Base-by-base conservation (phyloP, 805 yeast genomes). In the Nematodospora valgi region DNA sequence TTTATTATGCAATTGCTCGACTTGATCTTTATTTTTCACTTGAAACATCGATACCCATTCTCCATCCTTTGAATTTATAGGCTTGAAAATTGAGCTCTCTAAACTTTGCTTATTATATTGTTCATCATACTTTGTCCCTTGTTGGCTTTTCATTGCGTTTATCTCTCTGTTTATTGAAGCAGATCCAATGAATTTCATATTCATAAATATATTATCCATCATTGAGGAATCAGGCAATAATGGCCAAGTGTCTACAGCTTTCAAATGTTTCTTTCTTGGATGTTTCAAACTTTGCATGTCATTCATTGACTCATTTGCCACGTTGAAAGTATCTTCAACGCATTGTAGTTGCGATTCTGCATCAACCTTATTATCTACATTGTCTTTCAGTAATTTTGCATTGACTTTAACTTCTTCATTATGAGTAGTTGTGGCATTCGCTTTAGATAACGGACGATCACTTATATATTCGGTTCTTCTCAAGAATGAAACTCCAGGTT, bases 391-490 rank as follows among this genome's bases (percentile, higher is more conserved):
- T 32, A 44, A 38, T 10, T 51, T 45, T 16, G 40, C 41, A 33
- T 45, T 41, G 16, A 44, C 49, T 20, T 46, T 45, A 11, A 49
- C 50, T 19, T 33, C 34, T 23, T 40, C 38, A 24, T 32, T 28
- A 20, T 32, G 30, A 12, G 24, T 9, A 2, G 25, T 2, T 3
- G 33, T 12, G n/a, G n/a, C n/a, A 13, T 24, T 15, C 10, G 32
- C 20, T 26, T 30, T 32, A 17, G 39, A 15, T 31, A 40, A 40
- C 11, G 60, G 38, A 35, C 71, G 71, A 23, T 84, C 78, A 8
- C 95, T 76, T 40, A 87, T 83, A 56, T 91, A 91, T 55, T 93
- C 98, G 0, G 98, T 91, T 64, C 98, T 80, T 65, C 97, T 80
- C 55, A 91, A 71, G 62, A 91, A 89, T n/a, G 86, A 73, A 10